phyloP scores from a whole-genome alignment of 2,329 filamentous ascomycete species.

The Clarireedia monteithiana region DNA sequence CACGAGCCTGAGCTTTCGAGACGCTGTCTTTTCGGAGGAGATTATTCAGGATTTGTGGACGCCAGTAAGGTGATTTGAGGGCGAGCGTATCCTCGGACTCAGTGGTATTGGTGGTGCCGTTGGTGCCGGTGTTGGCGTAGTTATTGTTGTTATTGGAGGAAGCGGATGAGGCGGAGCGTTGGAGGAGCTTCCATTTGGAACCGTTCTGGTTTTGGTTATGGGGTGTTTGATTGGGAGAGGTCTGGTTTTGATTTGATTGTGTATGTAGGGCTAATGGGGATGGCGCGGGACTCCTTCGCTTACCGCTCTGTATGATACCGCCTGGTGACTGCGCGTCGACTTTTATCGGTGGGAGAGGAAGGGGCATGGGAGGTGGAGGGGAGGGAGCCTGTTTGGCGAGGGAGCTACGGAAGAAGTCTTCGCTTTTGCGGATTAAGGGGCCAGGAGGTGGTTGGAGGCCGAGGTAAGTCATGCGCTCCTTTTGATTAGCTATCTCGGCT shows the following conservation, averaged over 20 bases:
- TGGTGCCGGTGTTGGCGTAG: not conserved
- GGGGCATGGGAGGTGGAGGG: constrained; percentile 32
- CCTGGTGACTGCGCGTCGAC: not conserved
- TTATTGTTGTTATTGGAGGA: not conserved
- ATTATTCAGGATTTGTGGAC: constrained; percentile 11
- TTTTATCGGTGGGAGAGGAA: constrained; percentile 20
- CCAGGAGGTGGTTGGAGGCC: not conserved
- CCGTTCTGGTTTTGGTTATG: not conserved
- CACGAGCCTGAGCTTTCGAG: not conserved
- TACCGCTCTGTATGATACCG: too few species aligned
- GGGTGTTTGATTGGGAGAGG: not conserved
- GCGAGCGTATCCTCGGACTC: constrained; percentile 13
- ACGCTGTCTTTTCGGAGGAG: constrained; percentile 3
- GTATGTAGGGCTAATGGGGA: not conserved
- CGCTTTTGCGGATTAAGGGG: constrained; percentile 5
- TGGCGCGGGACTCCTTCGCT: not conserved
- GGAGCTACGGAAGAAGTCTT: constrained; percentile 9
- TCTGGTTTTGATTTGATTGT: too few species aligned
- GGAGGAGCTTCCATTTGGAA: constrained; percentile 10
- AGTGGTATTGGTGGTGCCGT: not conserved
- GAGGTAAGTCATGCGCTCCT: constrained; percentile 3
- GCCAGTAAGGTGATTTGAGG: constrained; percentile 23
- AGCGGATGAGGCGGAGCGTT: too few species aligned
- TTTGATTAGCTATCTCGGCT: constrained; percentile 21
- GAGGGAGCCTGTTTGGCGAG: constrained; percentile 17